A percentile compares a stretch with the other conserved stretches of the same genome.
These are phyloP conservation scores for Perilla frutescens DNA, from an alignment of 257 asterid species.

Conservation along the genomic window DNA sequence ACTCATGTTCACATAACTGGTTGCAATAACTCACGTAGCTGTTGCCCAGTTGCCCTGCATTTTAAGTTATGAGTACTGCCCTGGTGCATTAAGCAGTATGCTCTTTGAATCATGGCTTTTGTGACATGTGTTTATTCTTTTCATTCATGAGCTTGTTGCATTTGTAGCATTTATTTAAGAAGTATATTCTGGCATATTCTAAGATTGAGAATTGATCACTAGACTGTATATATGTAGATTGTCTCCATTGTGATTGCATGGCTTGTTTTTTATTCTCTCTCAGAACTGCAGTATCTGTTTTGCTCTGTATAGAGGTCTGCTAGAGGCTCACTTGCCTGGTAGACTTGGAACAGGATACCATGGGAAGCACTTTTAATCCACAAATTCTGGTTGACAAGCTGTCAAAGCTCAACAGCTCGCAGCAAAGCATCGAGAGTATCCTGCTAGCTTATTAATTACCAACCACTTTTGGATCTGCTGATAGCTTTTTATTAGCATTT, in stretches of 20 bases:
- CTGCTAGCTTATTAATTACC: constrained; percentile 39
- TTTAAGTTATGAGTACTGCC: not conserved
- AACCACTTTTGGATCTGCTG: not conserved
- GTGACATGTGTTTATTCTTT: not conserved
- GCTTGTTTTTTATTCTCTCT: constrained; percentile 23
- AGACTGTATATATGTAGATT: not conserved
- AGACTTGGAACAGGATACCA: constrained; percentile 41
- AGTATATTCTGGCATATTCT: not conserved
- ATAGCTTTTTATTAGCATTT: constrained; percentile 21
- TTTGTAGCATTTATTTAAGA: not conserved
- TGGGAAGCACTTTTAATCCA: constrained; percentile 88
- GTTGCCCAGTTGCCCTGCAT: not conserved
- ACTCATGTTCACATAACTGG: not conserved
- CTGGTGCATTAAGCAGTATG: constrained; percentile 1
- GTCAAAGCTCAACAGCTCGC: constrained; percentile 82
- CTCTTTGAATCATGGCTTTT: not conserved
- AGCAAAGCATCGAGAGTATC: constrained; percentile 99
- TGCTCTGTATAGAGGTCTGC: constrained; percentile 34
- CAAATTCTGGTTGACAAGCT: constrained; percentile 92
- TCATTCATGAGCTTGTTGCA: no score
- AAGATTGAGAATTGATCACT: no score
- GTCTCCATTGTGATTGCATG: not conserved
- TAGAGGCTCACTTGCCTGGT: constrained; percentile 38
- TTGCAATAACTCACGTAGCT: not conserved
- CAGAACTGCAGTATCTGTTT: constrained; percentile 15